Evolutionary conservation across 768 basidiomycete species (phyloP), one percentile per base, ranked within the genome.

Genomic region (Boletus speciosus): DNA sequence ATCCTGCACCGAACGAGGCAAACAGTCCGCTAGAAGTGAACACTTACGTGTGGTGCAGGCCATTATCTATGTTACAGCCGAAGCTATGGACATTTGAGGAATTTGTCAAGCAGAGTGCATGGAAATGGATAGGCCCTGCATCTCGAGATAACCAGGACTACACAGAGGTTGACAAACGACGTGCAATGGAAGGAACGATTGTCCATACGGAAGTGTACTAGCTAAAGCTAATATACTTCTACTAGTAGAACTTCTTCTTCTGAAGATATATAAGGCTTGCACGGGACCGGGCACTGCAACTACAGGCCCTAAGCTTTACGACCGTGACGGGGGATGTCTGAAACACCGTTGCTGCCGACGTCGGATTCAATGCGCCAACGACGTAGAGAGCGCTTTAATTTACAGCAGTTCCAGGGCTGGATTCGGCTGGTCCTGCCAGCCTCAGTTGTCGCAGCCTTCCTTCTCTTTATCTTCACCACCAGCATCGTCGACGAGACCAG

Each of bases 21-120:
- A 39, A 62, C 5, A 54, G 61, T 0, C 54, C 76, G 0, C 62
- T 84, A 1, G 62, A 75, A n/a, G 85, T 79, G 0, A 77, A 89
- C 56, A 85, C 88, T 3, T 98, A 97, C 64, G 76, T 93, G 23
- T 96, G 84, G 79, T 68, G 67, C 27, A 70, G 72, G 4, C 65
- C 71, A 0, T 23, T 80, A 7, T 58, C 61, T 0, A 56, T 68
- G 7, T 73, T 98, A 8, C 74, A 81, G 25, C 74, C 81, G 0
- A 74, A 76, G 31, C 70, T 90, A 5, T 98, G 95, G 95, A 79
- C 83, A 0, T 94, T 87, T 63, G 82, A 84, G n/a, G 80, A 84
- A 4, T 97, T 97, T 63, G 77, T 96, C 31, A 70, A 73, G 62
- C 80, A 88, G 31, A 88, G 83, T 58, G 85, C 89, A 2, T 82